Evolutionary conservation across 192 early-diverging fungal species (phyloP).

Genomic region (Coemansia sp.): DNA sequence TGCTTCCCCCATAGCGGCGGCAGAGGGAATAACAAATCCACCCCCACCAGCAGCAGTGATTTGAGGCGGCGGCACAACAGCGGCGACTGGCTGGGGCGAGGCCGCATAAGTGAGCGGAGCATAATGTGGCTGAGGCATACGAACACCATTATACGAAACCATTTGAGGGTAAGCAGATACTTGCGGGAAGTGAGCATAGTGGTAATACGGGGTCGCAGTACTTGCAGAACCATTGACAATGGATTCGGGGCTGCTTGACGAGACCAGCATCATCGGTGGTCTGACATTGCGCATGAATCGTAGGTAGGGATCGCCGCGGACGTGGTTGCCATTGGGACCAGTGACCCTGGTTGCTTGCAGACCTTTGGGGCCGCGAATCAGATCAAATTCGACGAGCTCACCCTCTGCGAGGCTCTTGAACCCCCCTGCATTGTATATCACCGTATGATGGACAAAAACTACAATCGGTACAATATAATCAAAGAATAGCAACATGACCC

Average conservation of each 20-base stretch:
- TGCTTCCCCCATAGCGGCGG: conserved; percentile 7
- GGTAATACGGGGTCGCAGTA: conserved; percentile 10
- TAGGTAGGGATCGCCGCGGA: conserved; percentile 75
- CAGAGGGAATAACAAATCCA: conserved; percentile 19
- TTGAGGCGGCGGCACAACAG: not conserved
- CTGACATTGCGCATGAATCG: conserved; percentile 25
- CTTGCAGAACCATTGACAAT: conserved; percentile 5
- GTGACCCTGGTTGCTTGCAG: conserved; percentile 82
- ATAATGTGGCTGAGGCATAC: conserved; percentile 31
- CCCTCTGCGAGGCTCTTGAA: conserved; percentile 77
- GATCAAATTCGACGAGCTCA: conserved; percentile 69
- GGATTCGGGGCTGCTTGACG: conserved; percentile 6
- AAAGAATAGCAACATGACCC: not conserved
- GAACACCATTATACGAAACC: conserved; percentile 18
- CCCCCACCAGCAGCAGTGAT: not conserved
- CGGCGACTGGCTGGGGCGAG: conserved; percentile 8
- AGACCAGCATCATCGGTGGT: conserved; percentile 2
- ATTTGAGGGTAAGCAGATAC: conserved; percentile 26
- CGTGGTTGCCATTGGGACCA: conserved; percentile 69
- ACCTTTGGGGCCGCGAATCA: conserved; percentile 77
- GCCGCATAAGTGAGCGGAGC: conserved; percentile 15
- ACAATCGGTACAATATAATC: conserved; percentile 5
- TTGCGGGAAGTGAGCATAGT: conserved; percentile 24
- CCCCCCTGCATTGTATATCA: conserved; percentile 74
- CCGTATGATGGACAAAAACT: conserved; percentile 82